Evolutionary conservation across 1,284 basidiomycete genomes (phyloP), one percentile per base, ranked within the genome.

Genomic region (Tilletia horrida): DNA sequence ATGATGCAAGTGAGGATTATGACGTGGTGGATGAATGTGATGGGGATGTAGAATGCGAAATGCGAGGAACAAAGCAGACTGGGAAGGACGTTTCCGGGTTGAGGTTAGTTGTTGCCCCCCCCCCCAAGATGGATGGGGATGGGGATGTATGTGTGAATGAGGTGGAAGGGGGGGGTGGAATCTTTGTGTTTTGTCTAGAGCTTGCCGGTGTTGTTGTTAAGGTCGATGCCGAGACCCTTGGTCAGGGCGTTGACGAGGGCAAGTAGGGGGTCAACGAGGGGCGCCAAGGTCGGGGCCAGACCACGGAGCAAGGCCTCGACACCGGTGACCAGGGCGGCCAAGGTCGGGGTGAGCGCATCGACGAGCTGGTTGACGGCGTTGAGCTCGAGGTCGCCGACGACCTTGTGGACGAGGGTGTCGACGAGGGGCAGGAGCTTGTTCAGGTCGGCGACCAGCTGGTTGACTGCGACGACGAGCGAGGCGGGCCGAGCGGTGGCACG

Each of bases 171-270:
- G n/a, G n/a, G n/a, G n/a, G n/a, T n/a, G n/a, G n/a, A n/a, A n/a
- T n/a, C n/a, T n/a, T n/a, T n/a, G n/a, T n/a, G n/a, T n/a, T n/a
- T n/a, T n/a, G n/a, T 52, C 23, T 52, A 52, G 23, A 52, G 50
- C 50, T 52, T 52, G 50, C 50, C 50, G 50, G 50, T 52, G 50
- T 52, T 27, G 50, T 52, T 52, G 50, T 52, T 40, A 16, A 59
- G 29, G 55, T 35, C n/a, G 55, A 40, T 3, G 29, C 29, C 27
- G 55, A 59, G 55, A 16, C 18, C 27, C 27, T 59, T 18, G 55
- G 55, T 59, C 29, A 59, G 18, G 4, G 4, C 16, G 29, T 59
- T 14, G 55, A 59, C 29, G 27, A 29, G 18, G 31, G 29, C 55
- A 18, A 35, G 55, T 7, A 59, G 31, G 29, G 29, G 29, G 29